Conservation (phyloP, 192 early-diverging fungal species). For the Coemansia furcata region DNA sequence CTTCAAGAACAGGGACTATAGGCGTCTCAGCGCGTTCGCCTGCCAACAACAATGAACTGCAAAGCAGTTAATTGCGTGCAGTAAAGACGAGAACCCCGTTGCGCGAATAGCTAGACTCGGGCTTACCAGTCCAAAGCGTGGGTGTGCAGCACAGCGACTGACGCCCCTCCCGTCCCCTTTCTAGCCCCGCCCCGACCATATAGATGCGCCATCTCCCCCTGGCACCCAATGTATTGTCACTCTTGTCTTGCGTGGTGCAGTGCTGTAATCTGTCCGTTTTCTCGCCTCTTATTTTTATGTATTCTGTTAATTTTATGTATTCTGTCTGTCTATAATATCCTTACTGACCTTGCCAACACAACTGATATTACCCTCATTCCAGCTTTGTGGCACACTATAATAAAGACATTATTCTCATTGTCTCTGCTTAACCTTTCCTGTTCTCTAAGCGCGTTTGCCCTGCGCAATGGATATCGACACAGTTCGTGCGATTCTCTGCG, state of each 20-base stretch:
- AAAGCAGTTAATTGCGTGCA: constrained; percentile 9
- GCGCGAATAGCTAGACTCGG: not conserved
- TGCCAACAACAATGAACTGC: constrained; percentile 5
- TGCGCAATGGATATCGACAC: constrained; percentile 35
- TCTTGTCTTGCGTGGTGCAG: constrained; percentile 2
- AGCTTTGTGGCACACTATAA: not conserved
- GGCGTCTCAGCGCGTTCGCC: not conserved
- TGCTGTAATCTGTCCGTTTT: constrained; percentile 13
- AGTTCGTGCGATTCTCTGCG: constrained; percentile 22
- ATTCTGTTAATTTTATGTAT: constrained; percentile 14
- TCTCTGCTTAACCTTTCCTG: not conserved
- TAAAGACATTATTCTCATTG: not conserved
- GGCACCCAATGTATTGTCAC: not conserved
- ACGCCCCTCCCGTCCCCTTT: not conserved
- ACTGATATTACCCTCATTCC: not conserved
- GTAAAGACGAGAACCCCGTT: not conserved
- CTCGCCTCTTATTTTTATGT: not conserved
- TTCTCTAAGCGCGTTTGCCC: not conserved
- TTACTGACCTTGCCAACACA: not conserved
- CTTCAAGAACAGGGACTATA: not conserved
- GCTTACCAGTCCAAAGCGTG: not conserved
- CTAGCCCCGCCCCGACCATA: not conserved
- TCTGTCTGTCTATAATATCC: constrained; percentile 13
- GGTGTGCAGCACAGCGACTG: not conserved
- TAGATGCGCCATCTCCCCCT: constrained; percentile 4